Conservation (phyloP, 192 early-diverging fungal genomes). For the Podochytrium sp. region DNA sequence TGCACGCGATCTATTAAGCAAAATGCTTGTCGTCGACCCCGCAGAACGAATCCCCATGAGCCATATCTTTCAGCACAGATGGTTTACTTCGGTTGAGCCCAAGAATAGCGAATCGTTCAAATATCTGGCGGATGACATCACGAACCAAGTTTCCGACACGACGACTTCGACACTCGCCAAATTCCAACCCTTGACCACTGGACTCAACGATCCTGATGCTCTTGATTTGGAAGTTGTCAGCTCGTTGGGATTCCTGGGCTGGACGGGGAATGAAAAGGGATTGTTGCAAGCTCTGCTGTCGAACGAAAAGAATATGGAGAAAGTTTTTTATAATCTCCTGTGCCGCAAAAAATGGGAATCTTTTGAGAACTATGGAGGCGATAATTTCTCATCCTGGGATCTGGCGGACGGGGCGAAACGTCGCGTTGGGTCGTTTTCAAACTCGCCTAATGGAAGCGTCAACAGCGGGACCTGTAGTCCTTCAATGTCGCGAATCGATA, state of each 20-base stretch:
- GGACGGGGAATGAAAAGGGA: conserved; percentile 44
- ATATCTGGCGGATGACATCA: conserved; percentile 3
- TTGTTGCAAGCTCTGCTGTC: conserved; percentile 1
- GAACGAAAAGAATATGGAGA: conserved; percentile 42
- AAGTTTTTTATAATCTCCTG: conserved; percentile 60
- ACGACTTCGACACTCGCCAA: background rate
- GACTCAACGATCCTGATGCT: conserved; percentile 28
- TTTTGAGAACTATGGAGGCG: conserved; percentile 53
- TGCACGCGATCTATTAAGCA: conserved; percentile 78
- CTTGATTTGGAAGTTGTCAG: conserved; percentile 54
- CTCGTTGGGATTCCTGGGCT: conserved; percentile 52
- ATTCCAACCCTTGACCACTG: background rate
- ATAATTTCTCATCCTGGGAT: conserved; percentile 27
- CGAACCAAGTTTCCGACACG: background rate
- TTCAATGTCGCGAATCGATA: background rate
- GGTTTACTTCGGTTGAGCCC: conserved; percentile 52
- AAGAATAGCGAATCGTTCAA: conserved; percentile 21
- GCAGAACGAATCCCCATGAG: conserved; percentile 55
- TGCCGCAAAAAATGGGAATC: conserved; percentile 49
- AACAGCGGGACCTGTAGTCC: background rate
- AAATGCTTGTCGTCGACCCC: conserved; percentile 94
- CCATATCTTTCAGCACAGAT: conserved; percentile 61
- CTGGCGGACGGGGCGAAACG: conserved; percentile 1
- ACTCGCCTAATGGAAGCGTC: background rate
- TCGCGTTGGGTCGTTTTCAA: conserved; percentile 25